These are phyloP conservation scores for Hymenoscyphus infarciens DNA, from an alignment of 2,329 filamentous ascomycete genomes.

Conservation along the genomic window DNA sequence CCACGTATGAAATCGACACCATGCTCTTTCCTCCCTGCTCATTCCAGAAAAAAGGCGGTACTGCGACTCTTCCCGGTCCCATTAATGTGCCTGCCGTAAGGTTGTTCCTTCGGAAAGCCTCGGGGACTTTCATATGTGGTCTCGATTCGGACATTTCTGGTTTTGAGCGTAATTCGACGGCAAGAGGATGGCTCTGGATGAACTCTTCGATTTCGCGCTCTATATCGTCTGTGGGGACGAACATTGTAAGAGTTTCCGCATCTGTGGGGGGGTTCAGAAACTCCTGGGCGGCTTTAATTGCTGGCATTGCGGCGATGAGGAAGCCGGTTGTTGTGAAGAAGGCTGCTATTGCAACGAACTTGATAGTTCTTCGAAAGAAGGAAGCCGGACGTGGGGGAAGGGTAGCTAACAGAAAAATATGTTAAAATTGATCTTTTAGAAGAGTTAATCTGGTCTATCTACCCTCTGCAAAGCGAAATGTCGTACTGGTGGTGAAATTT, in stretches of 20 bases:
- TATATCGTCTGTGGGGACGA: conserved; percentile 51
- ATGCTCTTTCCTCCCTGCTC: conserved; percentile 67
- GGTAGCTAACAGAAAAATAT: not conserved
- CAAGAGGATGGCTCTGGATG: conserved; percentile 74
- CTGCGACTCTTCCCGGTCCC: conserved; percentile 70
- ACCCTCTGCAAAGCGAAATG: conserved; percentile 12
- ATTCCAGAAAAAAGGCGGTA: conserved; percentile 76
- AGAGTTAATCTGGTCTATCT: not conserved
- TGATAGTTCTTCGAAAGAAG: conserved; percentile 44
- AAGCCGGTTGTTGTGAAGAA: conserved; percentile 51
- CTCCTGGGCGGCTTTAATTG: conserved; percentile 43
- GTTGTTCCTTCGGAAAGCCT: conserved; percentile 64
- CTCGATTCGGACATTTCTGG: conserved; percentile 70
- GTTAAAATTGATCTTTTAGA: not conserved
- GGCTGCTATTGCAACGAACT: conserved; percentile 45
- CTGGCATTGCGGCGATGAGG: conserved; percentile 53
- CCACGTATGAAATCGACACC: conserved; percentile 73
- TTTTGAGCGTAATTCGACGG: conserved; percentile 62
- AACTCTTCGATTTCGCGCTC: conserved; percentile 62
- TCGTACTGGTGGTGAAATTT: conserved; percentile 13
- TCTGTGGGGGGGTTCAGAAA: conserved; percentile 59
- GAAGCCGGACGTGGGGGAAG: conserved; percentile 34
- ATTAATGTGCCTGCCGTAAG: conserved; percentile 78
- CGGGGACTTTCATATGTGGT: conserved; percentile 83
- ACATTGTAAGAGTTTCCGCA: conserved; percentile 68